Conservation (phyloP, 805 yeast species). For the Saccharomycopsis sp. region DNA sequence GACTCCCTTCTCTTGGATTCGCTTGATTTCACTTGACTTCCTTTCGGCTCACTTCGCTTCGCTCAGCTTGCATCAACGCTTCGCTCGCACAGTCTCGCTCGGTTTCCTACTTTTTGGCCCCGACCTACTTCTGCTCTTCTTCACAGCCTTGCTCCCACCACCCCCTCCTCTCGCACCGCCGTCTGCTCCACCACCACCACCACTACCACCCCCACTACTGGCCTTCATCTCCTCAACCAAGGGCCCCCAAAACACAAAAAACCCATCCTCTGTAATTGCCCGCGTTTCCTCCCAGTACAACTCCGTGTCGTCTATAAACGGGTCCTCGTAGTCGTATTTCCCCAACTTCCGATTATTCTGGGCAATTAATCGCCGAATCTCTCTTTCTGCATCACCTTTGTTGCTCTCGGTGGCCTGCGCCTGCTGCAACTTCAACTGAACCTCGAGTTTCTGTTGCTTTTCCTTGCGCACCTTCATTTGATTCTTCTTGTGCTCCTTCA, state of each 20-base stretch:
- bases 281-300: conserved; percentile 88
- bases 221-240: conserved; percentile 49
- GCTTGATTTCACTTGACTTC: background rate
- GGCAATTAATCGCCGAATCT: conserved; percentile 36
- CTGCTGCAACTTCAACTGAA: conserved; percentile 19
- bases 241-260: conserved; percentile 92
- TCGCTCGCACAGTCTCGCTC: too few relatives aligned
- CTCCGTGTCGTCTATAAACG: conserved; percentile 94
- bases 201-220: background rate
- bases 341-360: conserved; percentile 62
- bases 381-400: conserved; percentile 32
- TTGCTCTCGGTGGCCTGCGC: conserved; percentile 21
- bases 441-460: conserved; percentile 32
- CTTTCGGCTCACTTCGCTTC: too few relatives aligned
- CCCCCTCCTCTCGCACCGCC: conserved; percentile 10
- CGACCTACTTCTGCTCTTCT: conserved; percentile 18
- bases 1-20: background rate
- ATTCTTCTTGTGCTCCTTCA: conserved; percentile 19
- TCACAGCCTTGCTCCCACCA: conserved; percentile 9
- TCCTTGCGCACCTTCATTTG: conserved; percentile 30
- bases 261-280: conserved; percentile 88
- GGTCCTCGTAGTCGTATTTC: conserved; percentile 86
- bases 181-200: conserved; percentile 1
- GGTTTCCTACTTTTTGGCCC: conserved; percentile 21
- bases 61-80: conserved; percentile 1